Evolutionary conservation across 1,284 basidiomycete genomes (phyloP).

Genomic region (Melampsora larici-populina): DNA sequence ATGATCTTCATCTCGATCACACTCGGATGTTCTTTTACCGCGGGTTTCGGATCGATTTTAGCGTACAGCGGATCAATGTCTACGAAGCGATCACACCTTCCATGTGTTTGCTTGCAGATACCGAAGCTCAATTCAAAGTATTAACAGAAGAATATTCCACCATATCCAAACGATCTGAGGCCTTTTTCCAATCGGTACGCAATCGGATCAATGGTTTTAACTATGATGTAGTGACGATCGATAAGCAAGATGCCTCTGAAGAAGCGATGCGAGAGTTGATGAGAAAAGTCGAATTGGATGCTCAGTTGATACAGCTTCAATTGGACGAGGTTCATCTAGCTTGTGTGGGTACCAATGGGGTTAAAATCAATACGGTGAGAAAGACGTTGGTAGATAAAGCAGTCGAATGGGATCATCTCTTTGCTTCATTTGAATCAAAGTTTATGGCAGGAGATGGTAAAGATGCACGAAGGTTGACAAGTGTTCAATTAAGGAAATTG

Average conservation of each 20-base stretch:
- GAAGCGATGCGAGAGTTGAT: constrained; percentile 71
- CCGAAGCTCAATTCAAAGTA: constrained; percentile 78
- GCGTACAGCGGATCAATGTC: constrained; percentile 74
- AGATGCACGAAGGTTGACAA: constrained; percentile 53
- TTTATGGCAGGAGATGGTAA: constrained; percentile 56
- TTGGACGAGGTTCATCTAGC: constrained; percentile 65
- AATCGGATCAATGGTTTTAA: constrained; percentile 59
- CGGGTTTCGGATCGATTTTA: constrained; percentile 75
- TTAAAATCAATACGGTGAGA: constrained; percentile 82
- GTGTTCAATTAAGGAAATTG: constrained; percentile 57
- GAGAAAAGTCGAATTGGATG: constrained; percentile 57
- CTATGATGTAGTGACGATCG: constrained; percentile 40
- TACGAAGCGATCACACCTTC: constrained; percentile 89
- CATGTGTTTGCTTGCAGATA: constrained; percentile 73
- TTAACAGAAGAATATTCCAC: constrained; percentile 84
- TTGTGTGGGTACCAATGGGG: constrained; percentile 74
- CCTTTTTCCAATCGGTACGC: constrained; percentile 62
- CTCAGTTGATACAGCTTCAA: constrained; percentile 25
- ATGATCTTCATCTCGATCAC: constrained; percentile 91
- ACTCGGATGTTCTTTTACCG: constrained; percentile 80
- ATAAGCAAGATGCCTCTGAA: constrained; percentile 47
- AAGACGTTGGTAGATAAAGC: constrained; percentile 87
- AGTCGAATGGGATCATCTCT: constrained; percentile 90
- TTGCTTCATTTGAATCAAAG: constrained; percentile 56
- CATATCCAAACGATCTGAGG: constrained; percentile 68